Evolutionary conservation across 345 rosid species (phyloP).

Genomic region (Cardamine chenopodiifolia): DNA sequence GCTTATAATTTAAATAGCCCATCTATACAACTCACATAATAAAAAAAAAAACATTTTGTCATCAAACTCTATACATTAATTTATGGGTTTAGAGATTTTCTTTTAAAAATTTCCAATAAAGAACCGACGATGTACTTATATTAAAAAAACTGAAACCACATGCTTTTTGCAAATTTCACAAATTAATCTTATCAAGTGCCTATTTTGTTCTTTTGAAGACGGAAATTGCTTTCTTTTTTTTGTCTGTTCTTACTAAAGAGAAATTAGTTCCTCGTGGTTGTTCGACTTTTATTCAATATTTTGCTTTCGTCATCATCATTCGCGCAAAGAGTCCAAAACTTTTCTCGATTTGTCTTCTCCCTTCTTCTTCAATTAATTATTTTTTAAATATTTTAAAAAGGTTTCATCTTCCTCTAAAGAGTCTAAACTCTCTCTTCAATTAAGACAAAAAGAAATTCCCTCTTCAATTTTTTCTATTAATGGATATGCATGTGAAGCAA

Average conservation of each 20-base stretch:
- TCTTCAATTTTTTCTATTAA: neutral
- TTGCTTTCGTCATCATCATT: neutral
- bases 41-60: too few species aligned
- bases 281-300: neutral
- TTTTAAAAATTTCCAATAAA: too few species aligned
- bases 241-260: neutral
- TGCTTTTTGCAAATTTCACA: too few species aligned
- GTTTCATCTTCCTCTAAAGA: neutral
- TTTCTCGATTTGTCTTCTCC: neutral
- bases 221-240: neutral
- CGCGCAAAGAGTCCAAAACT: neutral
- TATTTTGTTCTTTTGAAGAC: neutral
- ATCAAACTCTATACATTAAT: too few species aligned
- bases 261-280: neutral
- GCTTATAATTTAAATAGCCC: neutral
- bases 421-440: neutral
- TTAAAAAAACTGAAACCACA: too few species aligned
- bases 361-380: neutral
- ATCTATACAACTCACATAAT: neutral
- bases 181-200: too few species aligned
- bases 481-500: slow-evolving; percentile 53
- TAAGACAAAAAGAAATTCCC: too few species aligned
- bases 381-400: neutral
- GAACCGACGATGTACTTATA: too few species aligned
- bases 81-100: too few species aligned